Base-by-base conservation (phyloP, 2,329 filamentous ascomycete genomes). In the Aspergillus tubingensis region DNA sequence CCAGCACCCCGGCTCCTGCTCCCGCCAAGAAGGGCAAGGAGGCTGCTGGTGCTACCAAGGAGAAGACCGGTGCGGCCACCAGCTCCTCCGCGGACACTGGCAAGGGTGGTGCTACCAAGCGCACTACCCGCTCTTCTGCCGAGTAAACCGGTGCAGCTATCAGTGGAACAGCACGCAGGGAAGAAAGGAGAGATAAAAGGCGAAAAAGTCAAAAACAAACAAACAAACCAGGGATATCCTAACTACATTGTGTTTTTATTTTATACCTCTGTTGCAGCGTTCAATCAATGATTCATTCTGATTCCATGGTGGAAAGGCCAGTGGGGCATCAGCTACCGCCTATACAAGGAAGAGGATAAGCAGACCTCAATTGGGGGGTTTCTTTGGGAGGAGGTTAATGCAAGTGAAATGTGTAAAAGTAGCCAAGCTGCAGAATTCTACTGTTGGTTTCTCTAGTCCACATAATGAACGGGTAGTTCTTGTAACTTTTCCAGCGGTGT, bases 11-110 rank as follows among this genome's bases (percentile, higher is more conserved):
- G 63, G 80, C 82, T 52, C 79, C 91, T 47, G 85, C 90, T 49
- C 86, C 90, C 70, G 83, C 83, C 74, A 90, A 91, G 77, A 90
- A 90, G 66, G 87, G 85, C 72, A 92, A 96, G 88, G 88, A 90
- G 79, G 83, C 86, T 55, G 90, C 87, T 15, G 75, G 77, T 54
- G 80, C 83, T 68, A 80, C 79, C 62, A 87, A 81, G 72, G 79
- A 81, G 65, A 89, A 94, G 83, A 87, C 86, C 54, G 87, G 87
- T 70, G 88, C 85, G 70, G 84, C 84, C 57, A 81, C 84, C 61
- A 80, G 82, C 63, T 83, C 82, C 59, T 84, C 84, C 54, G 80
- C 91, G 49, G 89, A 88, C 70, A 92, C 95, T 83, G 89, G 86
- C 67, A 91, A 96, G 87, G 79, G 82, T 56, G 85, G 86, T 72